Evolutionary conservation across 208 protist genomes (phyloP), one percentile per base, ranked within the genome.

Genomic region (Crithidia acanthocephali): DNA sequence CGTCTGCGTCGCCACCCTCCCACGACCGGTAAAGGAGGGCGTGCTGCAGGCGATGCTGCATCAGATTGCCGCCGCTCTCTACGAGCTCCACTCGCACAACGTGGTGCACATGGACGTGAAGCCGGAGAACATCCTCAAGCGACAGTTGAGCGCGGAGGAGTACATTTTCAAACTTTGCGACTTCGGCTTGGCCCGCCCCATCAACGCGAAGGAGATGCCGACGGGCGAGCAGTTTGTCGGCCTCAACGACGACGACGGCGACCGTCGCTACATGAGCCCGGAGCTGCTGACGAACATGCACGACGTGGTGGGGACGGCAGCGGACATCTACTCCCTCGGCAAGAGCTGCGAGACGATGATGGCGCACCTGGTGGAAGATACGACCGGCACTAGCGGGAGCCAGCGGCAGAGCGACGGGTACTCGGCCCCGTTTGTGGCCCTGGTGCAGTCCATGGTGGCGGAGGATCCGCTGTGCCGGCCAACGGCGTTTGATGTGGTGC

Each of bases 91-190:
- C 56, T 70, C 70, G 2, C 80, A 82, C 65, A 60, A 82, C 48
- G 83, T 97, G n/a, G 81, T 88, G 23, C 94, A 98, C 79, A 63
- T 91, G 27, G 94, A 98, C 68, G 79, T 98, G 8, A 98, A 97
- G 63, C 87, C 89, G 35, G 72, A 77, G 57, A 77, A 77, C 58
- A 77, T 77, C 5, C 33, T 77, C 35, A 56, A 25, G 33, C 56
- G 52, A 10, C 60, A 58, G 22, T 37, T 81, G 35, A 67, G 80
- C 15, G 59, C 60, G n/a, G 70, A 78, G n/a, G 74, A 53, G 32
- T 79, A 75, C 55, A 35, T 78, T 10, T 95, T 90, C 50, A 96
- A 96, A 61, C 79, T 97, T 27, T 90, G 88, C 55, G 94, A 97
- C 72, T 90, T 97, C 40, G 91, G 91, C 1, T 75, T 97, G 5